Conservation (phyloP, 2,329 filamentous ascomycete genomes). For the Trichoderma lentiforme region DNA sequence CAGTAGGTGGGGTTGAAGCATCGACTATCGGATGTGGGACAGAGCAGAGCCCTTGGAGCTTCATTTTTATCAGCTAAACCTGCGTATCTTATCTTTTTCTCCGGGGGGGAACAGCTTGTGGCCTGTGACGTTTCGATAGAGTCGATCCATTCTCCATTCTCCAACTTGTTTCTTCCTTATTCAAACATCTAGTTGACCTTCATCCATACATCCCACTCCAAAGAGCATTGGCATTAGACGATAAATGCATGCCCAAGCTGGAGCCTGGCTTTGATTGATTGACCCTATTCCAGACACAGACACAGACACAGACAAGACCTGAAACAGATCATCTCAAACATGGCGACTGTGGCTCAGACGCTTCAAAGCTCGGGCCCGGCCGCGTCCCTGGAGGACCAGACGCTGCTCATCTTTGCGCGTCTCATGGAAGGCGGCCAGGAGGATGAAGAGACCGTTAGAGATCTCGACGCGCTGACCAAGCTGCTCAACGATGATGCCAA, state of each 20-base stretch:
- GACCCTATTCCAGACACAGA: background rate
- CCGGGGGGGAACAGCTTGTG: background rate
- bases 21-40: constrained; percentile 10
- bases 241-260: background rate
- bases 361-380: constrained; percentile 30
- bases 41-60: background rate
- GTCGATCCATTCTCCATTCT: background rate
- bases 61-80: background rate
- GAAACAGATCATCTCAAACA: background rate
- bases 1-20: constrained; percentile 15
- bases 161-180: background rate
- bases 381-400: constrained; percentile 55
- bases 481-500: constrained; percentile 55
- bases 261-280: background rate
- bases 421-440: constrained; percentile 90
- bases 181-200: background rate
- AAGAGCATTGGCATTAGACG: background rate
- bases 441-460: constrained; percentile 64
- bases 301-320: background rate
- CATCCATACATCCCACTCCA: background rate
- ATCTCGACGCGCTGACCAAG: constrained; percentile 57
- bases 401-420: constrained; percentile 76
- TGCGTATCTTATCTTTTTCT: background rate
- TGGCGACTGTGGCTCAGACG: constrained; percentile 34
- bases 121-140: background rate